Percentiles rank a stretch among this genome's conserved stretches.
Conservation (phyloP, 2,329 filamentous ascomycete genomes). For the Coniosporium tulheliwenetii region DNA sequence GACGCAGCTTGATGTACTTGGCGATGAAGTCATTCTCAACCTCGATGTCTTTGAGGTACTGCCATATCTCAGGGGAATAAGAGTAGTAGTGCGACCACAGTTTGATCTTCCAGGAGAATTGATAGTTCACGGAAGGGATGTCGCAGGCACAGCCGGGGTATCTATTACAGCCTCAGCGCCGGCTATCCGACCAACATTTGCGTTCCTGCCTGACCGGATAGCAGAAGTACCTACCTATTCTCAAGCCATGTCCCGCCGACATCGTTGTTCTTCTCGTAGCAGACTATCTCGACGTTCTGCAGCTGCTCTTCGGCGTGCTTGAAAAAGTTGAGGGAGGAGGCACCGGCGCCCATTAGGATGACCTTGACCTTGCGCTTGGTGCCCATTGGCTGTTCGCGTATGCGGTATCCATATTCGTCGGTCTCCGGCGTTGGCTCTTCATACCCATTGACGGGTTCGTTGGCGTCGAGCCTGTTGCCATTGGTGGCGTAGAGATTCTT, state of each 20-base stretch:
- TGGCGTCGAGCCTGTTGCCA: constrained; percentile 12
- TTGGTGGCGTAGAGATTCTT: constrained; percentile 7
- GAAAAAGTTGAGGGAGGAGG: constrained; percentile 25
- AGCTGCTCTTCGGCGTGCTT: constrained; percentile 27
- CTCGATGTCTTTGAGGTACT: constrained; percentile 30
- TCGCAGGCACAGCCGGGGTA: constrained; percentile 29
- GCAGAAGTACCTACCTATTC: constrained; percentile 6
- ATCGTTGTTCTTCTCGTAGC: constrained; percentile 21
- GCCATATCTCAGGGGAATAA: constrained; percentile 30
- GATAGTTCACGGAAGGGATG: constrained; percentile 31
- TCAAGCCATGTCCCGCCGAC: constrained; percentile 19
- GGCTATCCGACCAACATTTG: no score
- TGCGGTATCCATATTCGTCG: constrained; percentile 25
- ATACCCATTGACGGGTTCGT: constrained; percentile 9
- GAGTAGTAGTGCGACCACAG: constrained; percentile 33
- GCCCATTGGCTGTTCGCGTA: constrained; percentile 27
- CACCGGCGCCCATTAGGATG: constrained; percentile 27
- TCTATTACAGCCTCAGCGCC: constrained; percentile 1
- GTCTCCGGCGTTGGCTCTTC: constrained; percentile 17
- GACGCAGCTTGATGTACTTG: constrained; percentile 30
- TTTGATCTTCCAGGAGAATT: constrained; percentile 35
- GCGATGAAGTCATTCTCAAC: constrained; percentile 27
- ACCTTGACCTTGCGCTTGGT: constrained; percentile 23
- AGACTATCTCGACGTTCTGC: constrained; percentile 21
- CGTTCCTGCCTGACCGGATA: no score